Evolutionary conservation across 2,329 filamentous ascomycete genomes (phyloP).

Genomic region (Rhynchosporium secalis): DNA sequence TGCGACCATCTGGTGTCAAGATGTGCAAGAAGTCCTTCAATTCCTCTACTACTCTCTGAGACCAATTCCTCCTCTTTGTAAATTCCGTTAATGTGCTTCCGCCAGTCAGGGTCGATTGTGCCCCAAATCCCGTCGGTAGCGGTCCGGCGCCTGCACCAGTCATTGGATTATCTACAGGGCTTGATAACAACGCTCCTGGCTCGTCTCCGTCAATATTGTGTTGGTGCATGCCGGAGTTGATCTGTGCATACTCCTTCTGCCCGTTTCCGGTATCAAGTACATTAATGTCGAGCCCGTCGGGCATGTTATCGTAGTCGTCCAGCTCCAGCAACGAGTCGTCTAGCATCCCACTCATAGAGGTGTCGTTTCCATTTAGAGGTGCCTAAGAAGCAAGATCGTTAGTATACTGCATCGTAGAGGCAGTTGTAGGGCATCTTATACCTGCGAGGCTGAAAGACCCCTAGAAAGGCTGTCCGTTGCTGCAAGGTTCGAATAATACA

Average conservation of each 20-base stretch:
- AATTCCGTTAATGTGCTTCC: conserved; percentile 64
- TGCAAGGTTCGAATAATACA: conserved; percentile 32
- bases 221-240: conserved; percentile 26
- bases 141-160: conserved; percentile 38
- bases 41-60: conserved; percentile 84
- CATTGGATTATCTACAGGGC: conserved; percentile 28
- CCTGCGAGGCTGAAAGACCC: conserved; percentile 36
- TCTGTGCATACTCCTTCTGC: conserved; percentile 37
- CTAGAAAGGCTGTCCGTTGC: conserved; percentile 29
- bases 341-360: conserved; percentile 44
- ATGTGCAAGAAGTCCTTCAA: conserved; percentile 87
- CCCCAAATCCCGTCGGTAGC: conserved; percentile 37
- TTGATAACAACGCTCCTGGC: conserved; percentile 14
- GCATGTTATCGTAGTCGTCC: conserved; percentile 42
- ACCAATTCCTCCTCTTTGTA: conserved; percentile 74
- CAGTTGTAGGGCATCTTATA: conserved; percentile 19
- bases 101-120: conserved; percentile 30
- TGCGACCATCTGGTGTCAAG: conserved; percentile 77
- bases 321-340: conserved; percentile 44
- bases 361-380: conserved; percentile 30
- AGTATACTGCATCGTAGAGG: conserved; percentile 9
- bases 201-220: conserved; percentile 27
- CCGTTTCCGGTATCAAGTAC: conserved; percentile 31
- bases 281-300: conserved; percentile 47
- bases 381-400: conserved; percentile 20